Percentiles rank a stretch among this genome's conserved stretches.
Conservation (phyloP, 345 rosid genomes). For the Diplotaxis tenuifolia region DNA sequence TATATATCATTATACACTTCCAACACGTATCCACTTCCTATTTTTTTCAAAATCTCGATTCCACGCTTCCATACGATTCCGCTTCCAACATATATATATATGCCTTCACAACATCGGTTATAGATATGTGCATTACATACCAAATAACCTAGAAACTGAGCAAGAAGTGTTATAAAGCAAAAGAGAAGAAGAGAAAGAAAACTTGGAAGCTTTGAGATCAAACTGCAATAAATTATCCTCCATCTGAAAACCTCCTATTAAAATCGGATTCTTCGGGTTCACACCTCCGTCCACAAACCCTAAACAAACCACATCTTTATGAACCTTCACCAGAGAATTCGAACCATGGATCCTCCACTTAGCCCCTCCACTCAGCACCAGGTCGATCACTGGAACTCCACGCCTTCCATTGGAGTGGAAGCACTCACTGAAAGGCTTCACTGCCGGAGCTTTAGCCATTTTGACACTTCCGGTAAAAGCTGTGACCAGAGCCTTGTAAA, state of each 20-base stretch:
- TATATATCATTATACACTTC: too few species aligned
- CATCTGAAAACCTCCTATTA: conserved; percentile 30
- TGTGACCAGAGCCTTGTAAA: neutral
- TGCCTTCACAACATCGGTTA: neutral
- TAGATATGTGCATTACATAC: neutral
- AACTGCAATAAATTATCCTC: conserved; percentile 35
- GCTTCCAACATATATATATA: neutral
- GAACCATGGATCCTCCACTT: conserved; percentile 39
- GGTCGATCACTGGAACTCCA: conserved; percentile 32
- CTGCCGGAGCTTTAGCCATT: neutral
- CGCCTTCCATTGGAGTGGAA: neutral
- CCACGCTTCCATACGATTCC: too few species aligned
- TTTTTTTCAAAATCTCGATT: too few species aligned
- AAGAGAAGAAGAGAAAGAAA: conserved; percentile 28
- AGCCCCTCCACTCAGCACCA: conserved; percentile 29
- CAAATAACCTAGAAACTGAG: neutral
- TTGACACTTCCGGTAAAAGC: neutral
- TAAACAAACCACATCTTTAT: conserved; percentile 13
- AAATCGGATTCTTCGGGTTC: neutral
- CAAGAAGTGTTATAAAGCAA: conserved; percentile 25
- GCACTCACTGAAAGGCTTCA: neutral
- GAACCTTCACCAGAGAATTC: conserved; percentile 38
- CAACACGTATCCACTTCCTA: too few species aligned
- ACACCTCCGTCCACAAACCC: conserved; percentile 39
- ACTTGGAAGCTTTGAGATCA: conserved; percentile 24